phyloP scores from a whole-genome alignment of 2,329 filamentous ascomycete species.

The Colletotrichum tanaceti region DNA sequence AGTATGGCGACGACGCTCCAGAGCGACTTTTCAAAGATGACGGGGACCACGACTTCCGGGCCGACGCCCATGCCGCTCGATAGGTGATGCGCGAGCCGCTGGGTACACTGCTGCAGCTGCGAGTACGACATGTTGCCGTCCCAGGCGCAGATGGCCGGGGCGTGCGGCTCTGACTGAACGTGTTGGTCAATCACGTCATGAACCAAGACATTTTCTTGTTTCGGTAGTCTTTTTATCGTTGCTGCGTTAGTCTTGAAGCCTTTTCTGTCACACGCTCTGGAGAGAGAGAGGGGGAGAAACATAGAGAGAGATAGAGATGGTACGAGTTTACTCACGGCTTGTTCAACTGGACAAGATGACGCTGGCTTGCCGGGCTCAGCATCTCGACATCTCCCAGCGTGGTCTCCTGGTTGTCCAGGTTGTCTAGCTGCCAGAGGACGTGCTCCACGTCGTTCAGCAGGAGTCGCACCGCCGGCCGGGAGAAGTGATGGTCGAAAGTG shows the following conservation, averaged over 20 bases:
- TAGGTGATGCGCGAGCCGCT: not conserved
- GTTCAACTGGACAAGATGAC: constrained; percentile 20
- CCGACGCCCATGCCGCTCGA: constrained; percentile 38
- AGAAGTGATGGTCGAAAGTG: not conserved
- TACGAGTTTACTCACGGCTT: constrained; percentile 20
- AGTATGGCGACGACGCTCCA: constrained; percentile 28
- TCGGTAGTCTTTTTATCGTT: constrained; percentile 3
- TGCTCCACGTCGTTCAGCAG: constrained; percentile 21
- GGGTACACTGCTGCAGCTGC: not conserved
- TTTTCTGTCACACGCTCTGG: accelerated
- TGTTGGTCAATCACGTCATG: not conserved
- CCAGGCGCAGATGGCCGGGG: constrained; percentile 23
- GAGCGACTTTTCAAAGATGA: constrained; percentile 34
- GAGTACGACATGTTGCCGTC: constrained; percentile 23
- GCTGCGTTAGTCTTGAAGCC: not conserved
- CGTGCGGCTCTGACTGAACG: not conserved
- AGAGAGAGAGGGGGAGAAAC: too few species aligned
- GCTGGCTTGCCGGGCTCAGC: constrained; percentile 10
- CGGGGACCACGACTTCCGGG: constrained; percentile 31
- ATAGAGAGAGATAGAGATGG: too few species aligned
- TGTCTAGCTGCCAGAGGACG: constrained; percentile 18
- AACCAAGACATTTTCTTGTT: not conserved
- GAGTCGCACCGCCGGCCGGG: not conserved
- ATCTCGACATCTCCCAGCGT: not conserved
- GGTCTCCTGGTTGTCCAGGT: too few species aligned